A percentile compares a stretch with the other conserved stretches of the same genome.
Evolutionary conservation across 2,329 filamentous ascomycete genomes (phyloP).

Genomic region (Scedosporium aurantiacum): DNA sequence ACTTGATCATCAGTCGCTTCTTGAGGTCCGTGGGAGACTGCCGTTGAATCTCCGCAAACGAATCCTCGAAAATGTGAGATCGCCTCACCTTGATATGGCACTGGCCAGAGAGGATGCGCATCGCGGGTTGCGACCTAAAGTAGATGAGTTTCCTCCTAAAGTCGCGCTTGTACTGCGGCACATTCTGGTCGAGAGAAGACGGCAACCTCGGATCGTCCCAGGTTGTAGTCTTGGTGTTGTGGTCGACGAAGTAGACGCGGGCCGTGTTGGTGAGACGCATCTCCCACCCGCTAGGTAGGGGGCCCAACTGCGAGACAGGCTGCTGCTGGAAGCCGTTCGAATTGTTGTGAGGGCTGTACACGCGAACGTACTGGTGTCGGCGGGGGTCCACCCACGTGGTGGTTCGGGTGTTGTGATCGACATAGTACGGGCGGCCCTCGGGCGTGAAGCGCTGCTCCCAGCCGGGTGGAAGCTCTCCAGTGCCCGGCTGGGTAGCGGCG

Average conservation of each 20-base stretch:
- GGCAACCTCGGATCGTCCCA: constrained; percentile 96
- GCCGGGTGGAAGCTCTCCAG: constrained; percentile 84
- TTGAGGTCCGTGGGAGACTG: constrained; percentile 93
- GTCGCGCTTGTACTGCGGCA: constrained; percentile 98
- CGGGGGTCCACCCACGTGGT: constrained; percentile 98
- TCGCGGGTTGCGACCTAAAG: constrained; percentile 93
- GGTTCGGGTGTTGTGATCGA: constrained; percentile 95
- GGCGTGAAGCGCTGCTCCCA: constrained; percentile 97
- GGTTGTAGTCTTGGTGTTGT: constrained; percentile 98
- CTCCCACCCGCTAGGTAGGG: constrained; percentile 94
- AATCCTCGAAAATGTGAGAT: constrained; percentile 97
- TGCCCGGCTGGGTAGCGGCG: constrained; percentile 75
- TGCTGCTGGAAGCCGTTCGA: constrained; percentile 84
- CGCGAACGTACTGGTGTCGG: constrained; percentile 93
- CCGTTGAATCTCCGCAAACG: constrained; percentile 95
- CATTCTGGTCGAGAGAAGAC: constrained; percentile 93
- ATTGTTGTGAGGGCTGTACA: constrained; percentile 85
- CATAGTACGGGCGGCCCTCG: constrained; percentile 90
- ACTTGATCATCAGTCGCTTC: constrained; percentile 99
- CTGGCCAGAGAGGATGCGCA: constrained; percentile 90
- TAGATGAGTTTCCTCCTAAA: constrained; percentile 97
- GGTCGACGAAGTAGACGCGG: constrained; percentile 95
- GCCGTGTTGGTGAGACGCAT: constrained; percentile 99
- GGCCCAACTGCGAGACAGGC: constrained; percentile 90
- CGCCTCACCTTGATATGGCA: constrained; percentile 96